Evolutionary conservation across 768 basidiomycete genomes (phyloP).

Genomic region (Strobilomyces confusus): DNA sequence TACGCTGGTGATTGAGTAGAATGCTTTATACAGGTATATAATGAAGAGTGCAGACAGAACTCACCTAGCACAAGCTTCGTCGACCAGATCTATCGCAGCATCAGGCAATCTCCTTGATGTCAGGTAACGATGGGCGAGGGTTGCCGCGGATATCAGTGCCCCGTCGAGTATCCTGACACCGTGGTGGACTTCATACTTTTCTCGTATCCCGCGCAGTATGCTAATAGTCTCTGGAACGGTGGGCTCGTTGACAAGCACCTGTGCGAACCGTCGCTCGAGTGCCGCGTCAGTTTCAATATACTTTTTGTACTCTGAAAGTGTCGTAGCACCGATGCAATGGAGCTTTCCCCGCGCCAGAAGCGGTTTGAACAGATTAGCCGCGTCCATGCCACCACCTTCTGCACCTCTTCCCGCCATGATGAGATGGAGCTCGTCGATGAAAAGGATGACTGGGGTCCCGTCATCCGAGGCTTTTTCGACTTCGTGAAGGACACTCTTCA

Average conservation of each 20-base stretch:
- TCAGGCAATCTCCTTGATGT: conserved; percentile 78
- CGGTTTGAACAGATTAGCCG: conserved; percentile 89
- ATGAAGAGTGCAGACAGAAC: conserved; percentile 14
- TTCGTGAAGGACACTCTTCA: conserved; percentile 89
- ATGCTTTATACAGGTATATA: background rate
- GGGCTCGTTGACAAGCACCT: conserved; percentile 92
- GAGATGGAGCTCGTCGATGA: conserved; percentile 93
- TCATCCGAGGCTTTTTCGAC: conserved; percentile 84
- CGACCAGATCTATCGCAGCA: conserved; percentile 87
- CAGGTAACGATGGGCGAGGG: conserved; percentile 90
- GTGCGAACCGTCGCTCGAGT: conserved; percentile 87
- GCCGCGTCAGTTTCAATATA: conserved; percentile 93
- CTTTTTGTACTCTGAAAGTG: conserved; percentile 86
- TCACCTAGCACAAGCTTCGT: conserved; percentile 87
- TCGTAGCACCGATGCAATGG: conserved; percentile 85
- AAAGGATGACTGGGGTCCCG: conserved; percentile 80
- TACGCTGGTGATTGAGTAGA: conserved; percentile 42
- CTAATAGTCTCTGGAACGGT: conserved; percentile 84
- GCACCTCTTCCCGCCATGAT: conserved; percentile 87
- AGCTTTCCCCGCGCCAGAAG: conserved; percentile 81
- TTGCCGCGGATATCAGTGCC: conserved; percentile 84
- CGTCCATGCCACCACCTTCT: conserved; percentile 90
- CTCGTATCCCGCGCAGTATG: conserved; percentile 90
- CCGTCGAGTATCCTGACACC: conserved; percentile 87
- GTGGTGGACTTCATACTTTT: conserved; percentile 91